A percentile compares a stretch with the other conserved stretches of the same genome.
phyloP scores from a whole-genome alignment of 2,329 filamentous ascomycete species.

The Penicillium sp. region DNA sequence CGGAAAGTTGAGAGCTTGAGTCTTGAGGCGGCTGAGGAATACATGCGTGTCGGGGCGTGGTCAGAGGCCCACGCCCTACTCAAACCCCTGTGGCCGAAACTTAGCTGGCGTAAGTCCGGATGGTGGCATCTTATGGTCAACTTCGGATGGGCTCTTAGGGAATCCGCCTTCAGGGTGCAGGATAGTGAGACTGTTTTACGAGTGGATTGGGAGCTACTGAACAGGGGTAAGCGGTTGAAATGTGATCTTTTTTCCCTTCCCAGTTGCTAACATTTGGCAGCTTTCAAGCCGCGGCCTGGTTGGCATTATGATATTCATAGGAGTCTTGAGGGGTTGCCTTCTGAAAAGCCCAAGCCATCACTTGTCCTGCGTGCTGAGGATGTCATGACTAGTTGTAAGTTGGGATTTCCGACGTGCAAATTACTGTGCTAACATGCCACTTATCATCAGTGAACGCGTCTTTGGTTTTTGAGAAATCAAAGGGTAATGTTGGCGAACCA shows the following conservation, averaged over 20 bases:
- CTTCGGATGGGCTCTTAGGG: conserved; percentile 56
- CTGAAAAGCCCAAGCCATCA: conserved; percentile 44
- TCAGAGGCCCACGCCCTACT: conserved; percentile 55
- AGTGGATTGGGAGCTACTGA: conserved; percentile 60
- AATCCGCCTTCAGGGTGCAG: conserved; percentile 51
- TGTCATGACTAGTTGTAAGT: conserved; percentile 51
- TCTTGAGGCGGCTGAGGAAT: conserved; percentile 57
- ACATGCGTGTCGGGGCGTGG: conserved; percentile 54
- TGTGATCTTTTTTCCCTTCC: not conserved
- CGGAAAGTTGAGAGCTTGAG: conserved; percentile 58
- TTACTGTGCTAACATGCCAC: conserved; percentile 20
- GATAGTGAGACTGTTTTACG: conserved; percentile 53
- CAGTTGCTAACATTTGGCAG: conserved; percentile 22
- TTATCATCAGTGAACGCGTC: conserved; percentile 49
- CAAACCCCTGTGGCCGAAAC: conserved; percentile 56
- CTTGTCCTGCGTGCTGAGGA: conserved; percentile 52
- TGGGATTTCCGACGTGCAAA: not conserved
- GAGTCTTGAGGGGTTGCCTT: conserved; percentile 44
- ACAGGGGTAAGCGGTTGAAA: conserved; percentile 31
- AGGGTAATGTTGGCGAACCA: conserved; percentile 63
- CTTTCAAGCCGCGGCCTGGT: conserved; percentile 37
- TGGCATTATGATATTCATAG: conserved; percentile 51
- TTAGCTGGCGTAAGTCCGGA: conserved; percentile 61
- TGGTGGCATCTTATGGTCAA: conserved; percentile 61
- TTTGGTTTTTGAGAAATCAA: conserved; percentile 55